A percentile compares a stretch with the other conserved stretches of the same genome.
These are phyloP conservation scores for Circinella minor DNA, from an alignment of 371 early-diverging fungal genomes.

Conservation along the genomic window DNA sequence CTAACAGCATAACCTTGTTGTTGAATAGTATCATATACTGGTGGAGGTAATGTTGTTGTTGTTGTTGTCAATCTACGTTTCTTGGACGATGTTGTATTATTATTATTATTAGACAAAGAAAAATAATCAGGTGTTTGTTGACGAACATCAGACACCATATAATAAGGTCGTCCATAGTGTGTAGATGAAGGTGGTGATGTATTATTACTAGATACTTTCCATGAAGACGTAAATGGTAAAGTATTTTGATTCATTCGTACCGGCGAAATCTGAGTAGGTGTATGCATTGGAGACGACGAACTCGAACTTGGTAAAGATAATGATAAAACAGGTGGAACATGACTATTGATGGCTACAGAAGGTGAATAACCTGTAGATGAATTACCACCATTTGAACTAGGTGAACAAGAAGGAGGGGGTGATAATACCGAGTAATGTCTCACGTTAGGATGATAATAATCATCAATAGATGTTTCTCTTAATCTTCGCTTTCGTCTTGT, in stretches of 20 bases:
- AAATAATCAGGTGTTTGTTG: neutral
- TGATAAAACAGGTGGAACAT: slow-evolving; percentile 37
- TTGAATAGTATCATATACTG: neutral
- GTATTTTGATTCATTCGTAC: slow-evolving; percentile 19
- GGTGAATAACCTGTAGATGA: slow-evolving; percentile 21
- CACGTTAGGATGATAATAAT: neutral
- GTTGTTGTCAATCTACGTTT: slow-evolving; percentile 1
- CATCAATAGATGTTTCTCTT: slow-evolving; percentile 2
- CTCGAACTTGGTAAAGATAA: slow-evolving; percentile 47
- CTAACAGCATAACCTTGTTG: slow-evolving; percentile 25
- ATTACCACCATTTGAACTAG: slow-evolving; percentile 17
- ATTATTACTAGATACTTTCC: slow-evolving; percentile 11
- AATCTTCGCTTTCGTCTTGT: slow-evolving; percentile 19
- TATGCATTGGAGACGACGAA: slow-evolving; percentile 48
- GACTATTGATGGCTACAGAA: slow-evolving; percentile 4
- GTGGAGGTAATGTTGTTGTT: neutral
- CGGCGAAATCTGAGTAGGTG: slow-evolving; percentile 47
- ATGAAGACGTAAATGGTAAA: slow-evolving; percentile 5
- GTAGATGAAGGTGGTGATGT: neutral
- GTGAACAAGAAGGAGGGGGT: slow-evolving; percentile 16
- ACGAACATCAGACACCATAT: neutral
- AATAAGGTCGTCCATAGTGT: slow-evolving; percentile 1
- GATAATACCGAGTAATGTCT: slow-evolving; percentile 5
- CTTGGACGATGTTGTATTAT: neutral
- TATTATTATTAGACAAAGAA: neutral